Conservation (phyloP, 441 rosid species). For the Geranium incanum region DNA sequence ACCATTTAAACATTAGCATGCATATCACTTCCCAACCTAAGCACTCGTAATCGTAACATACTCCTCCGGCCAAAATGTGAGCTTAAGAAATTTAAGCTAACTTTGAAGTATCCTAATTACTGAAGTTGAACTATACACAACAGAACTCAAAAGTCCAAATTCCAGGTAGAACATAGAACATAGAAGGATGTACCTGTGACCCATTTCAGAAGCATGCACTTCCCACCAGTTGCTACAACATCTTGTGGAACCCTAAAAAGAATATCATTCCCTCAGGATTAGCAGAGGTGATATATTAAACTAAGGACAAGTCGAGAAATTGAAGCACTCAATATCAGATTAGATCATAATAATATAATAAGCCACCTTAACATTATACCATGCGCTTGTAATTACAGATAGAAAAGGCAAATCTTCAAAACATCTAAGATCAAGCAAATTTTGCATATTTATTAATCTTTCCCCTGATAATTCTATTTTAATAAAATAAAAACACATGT, state of each 20-base stretch:
- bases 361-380: neutral
- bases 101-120: neutral
- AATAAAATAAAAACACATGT: neutral
- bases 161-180: neutral
- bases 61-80: neutral
- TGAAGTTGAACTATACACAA: neutral
- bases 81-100: neutral
- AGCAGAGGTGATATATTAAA: neutral
- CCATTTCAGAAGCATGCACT: constrained; percentile 79
- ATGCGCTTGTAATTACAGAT: neutral
- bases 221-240: constrained; percentile 84
- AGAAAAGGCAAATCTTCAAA: neutral
- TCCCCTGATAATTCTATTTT: neutral
- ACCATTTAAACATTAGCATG: neutral
- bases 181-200: constrained; percentile 47
- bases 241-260: constrained; percentile 84
- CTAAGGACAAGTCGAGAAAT: neutral
- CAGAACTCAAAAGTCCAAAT: neutral
- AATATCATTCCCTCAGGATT: neutral
- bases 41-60: neutral
- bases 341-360: neutral
- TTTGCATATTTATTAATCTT: neutral
- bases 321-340: neutral
- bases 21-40: neutral
- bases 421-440: neutral